Conservation (phyloP, 345 rosid genomes). For the Pugionium dolabratum region DNA sequence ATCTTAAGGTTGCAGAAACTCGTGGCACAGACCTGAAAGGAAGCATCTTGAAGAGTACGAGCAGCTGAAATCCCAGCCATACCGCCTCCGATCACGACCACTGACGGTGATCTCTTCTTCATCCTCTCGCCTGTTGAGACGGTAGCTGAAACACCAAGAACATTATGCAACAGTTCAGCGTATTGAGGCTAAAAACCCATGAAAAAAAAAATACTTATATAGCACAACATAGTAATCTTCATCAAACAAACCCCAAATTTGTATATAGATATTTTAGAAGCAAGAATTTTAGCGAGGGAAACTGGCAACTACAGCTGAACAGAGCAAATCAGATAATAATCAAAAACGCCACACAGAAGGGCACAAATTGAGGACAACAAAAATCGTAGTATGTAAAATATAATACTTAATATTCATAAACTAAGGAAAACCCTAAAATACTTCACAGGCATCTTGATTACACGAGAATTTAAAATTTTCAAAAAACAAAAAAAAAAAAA, state of each 20-base stretch:
- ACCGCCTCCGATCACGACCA: slow-evolving; percentile 85
- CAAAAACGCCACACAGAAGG: neutral
- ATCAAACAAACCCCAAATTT: neutral
- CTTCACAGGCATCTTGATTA: slow-evolving; percentile 1
- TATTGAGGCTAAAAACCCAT: neutral
- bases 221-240: neutral
- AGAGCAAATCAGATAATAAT: neutral
- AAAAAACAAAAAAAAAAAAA: neutral
- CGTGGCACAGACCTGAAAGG: slow-evolving; percentile 58
- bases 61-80: slow-evolving; percentile 95
- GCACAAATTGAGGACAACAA: neutral
- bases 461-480: neutral
- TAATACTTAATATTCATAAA: neutral
- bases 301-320: neutral
- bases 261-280: neutral
- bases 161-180: slow-evolving; percentile 14
- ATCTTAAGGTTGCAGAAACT: neutral
- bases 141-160: slow-evolving; percentile 28
- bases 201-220: slow-evolving; percentile 1
- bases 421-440: neutral
- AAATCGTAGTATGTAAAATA: neutral
- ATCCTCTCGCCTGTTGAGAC: slow-evolving; percentile 51
- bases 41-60: slow-evolving; percentile 83
- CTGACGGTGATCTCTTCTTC: slow-evolving; percentile 68
- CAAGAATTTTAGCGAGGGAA: neutral